Conservation (phyloP, 768 basidiomycete species). For the Lactifluus hygrophoroides region DNA sequence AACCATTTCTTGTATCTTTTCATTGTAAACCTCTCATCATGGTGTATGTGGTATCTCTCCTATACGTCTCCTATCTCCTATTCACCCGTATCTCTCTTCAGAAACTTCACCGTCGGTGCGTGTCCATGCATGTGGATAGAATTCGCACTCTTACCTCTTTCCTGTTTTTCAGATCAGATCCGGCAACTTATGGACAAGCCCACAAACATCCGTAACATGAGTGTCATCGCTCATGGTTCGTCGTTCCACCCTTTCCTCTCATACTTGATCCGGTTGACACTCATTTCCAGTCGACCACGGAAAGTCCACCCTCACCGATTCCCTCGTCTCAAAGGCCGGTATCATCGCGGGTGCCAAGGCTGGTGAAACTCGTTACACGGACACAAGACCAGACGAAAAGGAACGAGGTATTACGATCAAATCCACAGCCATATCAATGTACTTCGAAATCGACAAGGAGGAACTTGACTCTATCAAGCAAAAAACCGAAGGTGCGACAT, state of each 20-base stretch:
- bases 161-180: conserved; percentile 59
- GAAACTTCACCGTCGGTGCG: conserved; percentile 21
- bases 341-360: conserved; percentile 94
- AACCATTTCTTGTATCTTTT: conserved; percentile 18
- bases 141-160: conserved; percentile 26
- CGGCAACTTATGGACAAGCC: conserved; percentile 82
- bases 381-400: conserved; percentile 96
- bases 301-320: conserved; percentile 99
- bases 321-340: conserved; percentile 97
- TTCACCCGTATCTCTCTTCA: neutral
- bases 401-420: conserved; percentile 99
- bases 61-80: neutral
- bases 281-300: conserved; percentile 85
- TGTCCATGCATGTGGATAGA: conserved; percentile 3
- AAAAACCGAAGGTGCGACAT: conserved; percentile 74
- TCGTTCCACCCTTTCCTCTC: conserved; percentile 21
- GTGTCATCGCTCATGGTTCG: conserved; percentile 86
- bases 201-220: conserved; percentile 93
- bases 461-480: conserved; percentile 81
- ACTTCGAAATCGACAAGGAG: conserved; percentile 92
- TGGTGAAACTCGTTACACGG: conserved; percentile 94
- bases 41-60: conserved; percentile 54
- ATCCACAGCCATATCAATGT: conserved; percentile 99
- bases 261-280: conserved; percentile 9
- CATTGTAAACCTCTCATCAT: conserved; percentile 50